Base-by-base conservation (phyloP, 2,329 filamentous ascomycete species). In the Aspergillus viridinutans region DNA sequence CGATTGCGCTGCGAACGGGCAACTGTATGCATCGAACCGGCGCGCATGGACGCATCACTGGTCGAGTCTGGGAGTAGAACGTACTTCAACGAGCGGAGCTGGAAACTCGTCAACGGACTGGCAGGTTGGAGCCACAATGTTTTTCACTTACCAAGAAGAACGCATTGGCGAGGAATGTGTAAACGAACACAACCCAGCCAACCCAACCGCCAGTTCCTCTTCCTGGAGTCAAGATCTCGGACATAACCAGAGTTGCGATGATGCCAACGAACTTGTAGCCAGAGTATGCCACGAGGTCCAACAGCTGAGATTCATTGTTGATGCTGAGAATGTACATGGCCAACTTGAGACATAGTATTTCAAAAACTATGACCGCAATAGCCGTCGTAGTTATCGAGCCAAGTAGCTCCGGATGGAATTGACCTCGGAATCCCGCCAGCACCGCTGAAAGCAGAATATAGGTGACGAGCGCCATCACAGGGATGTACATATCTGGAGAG, bases 181-280 rank as follows among this genome's bases (percentile, higher is more conserved):
- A 99, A 35, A 88, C 74, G 72, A 99, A 99, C 55, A 96, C 83
- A 8, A 83, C 77, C 92, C 93, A 97, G 66, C 91, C 90, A 53
- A 92, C 80, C 90, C 90, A 95, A 54, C 91, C 89, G 51, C 92
- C 89, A 2, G 91, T 94, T 23, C 93, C 90, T 67, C 87, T 85
- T 48, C 92, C 89, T 12, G 86, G 85, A 56, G 88, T 95, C 62
- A 90, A 76, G 17, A 91, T 81, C 74, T 95, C 90, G 17, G 90
- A 87, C 20, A 93, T 78, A 12, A 89, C 83, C 60, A 97, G 85
- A 0, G 92, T 97, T 51, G 90, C 83, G 59, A 99, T 99, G 65
- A 97, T 92, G 32, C 93, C 94, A 28, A 99, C 93, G 69, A 99
- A 99, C 75, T 99, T 99, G 79, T 99, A 99, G 21, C 95, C 95